Evolutionary conservation across 2,329 filamentous ascomycete species (phyloP).

Genomic region (Colletotrichum cuscutae): DNA sequence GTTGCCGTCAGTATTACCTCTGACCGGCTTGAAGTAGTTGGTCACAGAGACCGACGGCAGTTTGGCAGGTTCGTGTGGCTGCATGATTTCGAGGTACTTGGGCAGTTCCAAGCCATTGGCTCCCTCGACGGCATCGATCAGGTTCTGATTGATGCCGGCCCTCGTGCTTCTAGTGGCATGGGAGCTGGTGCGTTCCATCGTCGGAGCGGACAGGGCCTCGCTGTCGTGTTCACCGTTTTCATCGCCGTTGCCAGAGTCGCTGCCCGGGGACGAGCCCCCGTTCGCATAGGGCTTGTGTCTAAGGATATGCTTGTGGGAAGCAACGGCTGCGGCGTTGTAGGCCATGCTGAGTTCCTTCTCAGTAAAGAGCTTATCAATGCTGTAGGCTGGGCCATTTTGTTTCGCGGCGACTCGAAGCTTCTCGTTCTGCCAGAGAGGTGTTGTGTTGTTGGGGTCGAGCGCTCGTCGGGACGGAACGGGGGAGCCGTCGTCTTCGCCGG

Average conservation of each 20-base stretch:
- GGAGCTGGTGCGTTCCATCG: conserved; percentile 72
- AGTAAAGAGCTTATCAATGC: conserved; percentile 76
- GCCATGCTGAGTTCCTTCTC: conserved; percentile 75
- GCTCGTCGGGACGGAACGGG: conserved; percentile 67
- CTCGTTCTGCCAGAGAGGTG: conserved; percentile 71
- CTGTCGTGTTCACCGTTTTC: conserved; percentile 61
- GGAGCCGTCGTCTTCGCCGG: conserved; percentile 70
- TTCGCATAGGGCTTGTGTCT: conserved; percentile 64
- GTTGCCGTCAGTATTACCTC: conserved; percentile 65
- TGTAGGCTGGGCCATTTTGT: conserved; percentile 70
- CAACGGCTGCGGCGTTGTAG: conserved; percentile 71
- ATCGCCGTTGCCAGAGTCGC: conserved; percentile 63
- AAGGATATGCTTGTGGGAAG: conserved; percentile 70
- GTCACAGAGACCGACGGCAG: conserved; percentile 67
- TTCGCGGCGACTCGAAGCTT: conserved; percentile 63
- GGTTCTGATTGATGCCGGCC: conserved; percentile 63
- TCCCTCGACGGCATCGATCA: conserved; percentile 69
- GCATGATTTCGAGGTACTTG: conserved; percentile 66
- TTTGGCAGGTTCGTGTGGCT: conserved; percentile 65
- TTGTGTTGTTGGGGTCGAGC: conserved; percentile 67
- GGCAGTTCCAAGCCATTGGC: conserved; percentile 69
- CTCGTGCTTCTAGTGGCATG: conserved; percentile 73
- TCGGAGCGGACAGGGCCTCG: conserved; percentile 60
- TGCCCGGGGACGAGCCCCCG: conserved; percentile 64
- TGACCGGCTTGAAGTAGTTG: conserved; percentile 68